Base-by-base conservation (phyloP, 768 basidiomycete genomes). In the Trametes villosa region DNA sequence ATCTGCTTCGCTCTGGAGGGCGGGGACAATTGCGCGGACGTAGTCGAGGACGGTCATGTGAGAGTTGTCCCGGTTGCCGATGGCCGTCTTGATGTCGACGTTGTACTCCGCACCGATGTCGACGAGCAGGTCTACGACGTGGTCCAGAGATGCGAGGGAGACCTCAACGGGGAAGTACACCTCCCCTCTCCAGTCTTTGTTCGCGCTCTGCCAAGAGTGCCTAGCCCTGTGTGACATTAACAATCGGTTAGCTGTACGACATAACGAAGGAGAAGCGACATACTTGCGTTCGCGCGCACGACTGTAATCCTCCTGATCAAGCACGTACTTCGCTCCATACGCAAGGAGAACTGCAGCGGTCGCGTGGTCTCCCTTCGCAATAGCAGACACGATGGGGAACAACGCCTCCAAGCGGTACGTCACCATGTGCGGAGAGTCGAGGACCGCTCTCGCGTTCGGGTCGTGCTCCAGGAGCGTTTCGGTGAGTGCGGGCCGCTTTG, bases 321-420 rank as follows among this genome's bases (percentile, higher is more conserved):
- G 65, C 1, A 29, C 41, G 18, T 69, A 33, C 49, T 68, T 72
- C 11, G 73, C 72, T 0, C 71, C 74, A 34, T 75, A 57, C 0
- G 74, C 71, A 4, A 75, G 61, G 9, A 76, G 62, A 4, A 73
- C 40, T 1, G 72, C 73, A 1, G 72, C 46, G 18, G 68, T 70
- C 12, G 70, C 67, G 36, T 70, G 69, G 34, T 71, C 53, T 11
- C 69, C 63, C 13, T 26, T 45, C 5, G n/a, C 30, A 36, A 77
- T 62, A 11, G 74, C 68, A 3, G 71, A 64, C 2, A 72, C 69
- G 18, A 75, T 33, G 11, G 76, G 74, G 42, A 67, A 70, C 3
- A 68, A 50, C 9, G 64, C 55, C 3, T 20, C 18, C 6, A 11
- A 38, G n/a, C 15, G 6, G 26, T 47, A 56, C 15, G 41, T n/a